These are phyloP conservation scores for Stenogyne calaminthoides DNA, from an alignment of 305 asterid genomes.

Conservation along the genomic window DNA sequence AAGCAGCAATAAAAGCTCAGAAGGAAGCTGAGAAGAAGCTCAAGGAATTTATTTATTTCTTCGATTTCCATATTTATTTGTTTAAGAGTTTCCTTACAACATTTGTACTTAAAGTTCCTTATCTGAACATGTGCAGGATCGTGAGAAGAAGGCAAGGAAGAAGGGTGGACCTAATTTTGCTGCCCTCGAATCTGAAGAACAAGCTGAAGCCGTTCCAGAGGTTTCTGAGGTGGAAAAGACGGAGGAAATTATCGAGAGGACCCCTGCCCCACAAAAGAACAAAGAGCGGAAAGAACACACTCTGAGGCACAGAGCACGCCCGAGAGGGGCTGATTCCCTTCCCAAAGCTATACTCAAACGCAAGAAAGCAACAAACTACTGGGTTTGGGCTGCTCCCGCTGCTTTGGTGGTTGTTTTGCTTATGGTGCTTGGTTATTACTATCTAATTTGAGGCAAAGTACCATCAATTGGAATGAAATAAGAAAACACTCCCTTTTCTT, in stretches of 20 bases:
- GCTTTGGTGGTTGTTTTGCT: slow-evolving; percentile 40
- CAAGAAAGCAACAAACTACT: slow-evolving; percentile 62
- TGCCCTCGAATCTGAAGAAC: slow-evolving; percentile 46
- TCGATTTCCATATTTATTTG: not conserved
- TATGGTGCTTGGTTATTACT: slow-evolving; percentile 44
- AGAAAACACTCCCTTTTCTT: slow-evolving; percentile 25
- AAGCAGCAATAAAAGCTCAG: slow-evolving; percentile 73
- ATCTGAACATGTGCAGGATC: slow-evolving; percentile 51
- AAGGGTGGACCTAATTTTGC: slow-evolving; percentile 48
- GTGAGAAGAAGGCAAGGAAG: slow-evolving; percentile 77
- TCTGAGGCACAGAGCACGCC: slow-evolving; percentile 48
- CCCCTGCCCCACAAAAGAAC: slow-evolving; percentile 39
- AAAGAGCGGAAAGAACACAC: slow-evolving; percentile 55
- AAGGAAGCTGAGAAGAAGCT: slow-evolving; percentile 94
- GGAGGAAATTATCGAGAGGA: slow-evolving; percentile 54
- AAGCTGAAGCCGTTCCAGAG: slow-evolving; percentile 44
- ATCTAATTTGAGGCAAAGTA: slow-evolving; percentile 35
- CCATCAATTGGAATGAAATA: slow-evolving; percentile 11
- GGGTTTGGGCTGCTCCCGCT: slow-evolving; percentile 55
- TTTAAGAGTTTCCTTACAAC: not conserved
- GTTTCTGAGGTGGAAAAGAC: slow-evolving; percentile 51
- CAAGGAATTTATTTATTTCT: slow-evolving; percentile 45
- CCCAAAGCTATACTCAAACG: slow-evolving; percentile 70
- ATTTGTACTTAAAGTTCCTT: not conserved
- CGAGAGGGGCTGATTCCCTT: slow-evolving; percentile 58